These are phyloP conservation scores for Penicillium sp. DNA, from an alignment of 2,329 filamentous ascomycete genomes.

Conservation along the genomic window DNA sequence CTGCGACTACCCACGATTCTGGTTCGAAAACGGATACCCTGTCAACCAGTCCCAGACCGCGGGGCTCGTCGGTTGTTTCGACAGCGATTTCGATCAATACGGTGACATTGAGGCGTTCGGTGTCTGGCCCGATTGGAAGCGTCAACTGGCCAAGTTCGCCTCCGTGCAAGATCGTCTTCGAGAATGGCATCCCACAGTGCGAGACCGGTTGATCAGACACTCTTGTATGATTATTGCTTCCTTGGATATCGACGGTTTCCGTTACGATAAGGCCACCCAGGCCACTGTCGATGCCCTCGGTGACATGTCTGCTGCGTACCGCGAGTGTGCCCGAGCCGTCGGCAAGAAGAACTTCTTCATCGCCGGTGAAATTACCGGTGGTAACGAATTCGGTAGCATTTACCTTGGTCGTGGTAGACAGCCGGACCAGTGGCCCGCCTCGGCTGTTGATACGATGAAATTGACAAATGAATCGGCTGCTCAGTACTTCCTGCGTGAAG, in stretches of 20 bases:
- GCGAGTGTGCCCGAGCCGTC: slow-evolving; percentile 57
- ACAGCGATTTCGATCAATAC: slow-evolving; percentile 67
- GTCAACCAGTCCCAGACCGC: slow-evolving; percentile 51
- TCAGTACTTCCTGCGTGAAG: slow-evolving; percentile 55
- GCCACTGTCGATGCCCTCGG: slow-evolving; percentile 63
- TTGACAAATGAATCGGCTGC: slow-evolving; percentile 49
- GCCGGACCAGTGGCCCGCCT: slow-evolving; percentile 52
- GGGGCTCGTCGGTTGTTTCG: slow-evolving; percentile 57
- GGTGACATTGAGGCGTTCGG: slow-evolving; percentile 66
- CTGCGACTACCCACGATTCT: slow-evolving; percentile 64
- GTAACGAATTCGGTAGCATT: slow-evolving; percentile 61
- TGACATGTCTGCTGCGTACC: slow-evolving; percentile 59
- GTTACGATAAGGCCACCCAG: slow-evolving; percentile 67
- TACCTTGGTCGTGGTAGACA: slow-evolving; percentile 64
- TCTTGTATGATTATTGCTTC: slow-evolving; percentile 64
- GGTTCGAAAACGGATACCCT: slow-evolving; percentile 58
- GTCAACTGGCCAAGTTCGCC: slow-evolving; percentile 66
- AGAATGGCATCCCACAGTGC: slow-evolving; percentile 62
- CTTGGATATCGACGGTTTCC: slow-evolving; percentile 66
- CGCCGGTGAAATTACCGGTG: slow-evolving; percentile 65
- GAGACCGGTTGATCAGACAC: slow-evolving; percentile 61
- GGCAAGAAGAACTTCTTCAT: slow-evolving; percentile 67
- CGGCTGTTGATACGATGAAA: slow-evolving; percentile 50
- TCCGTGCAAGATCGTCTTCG: slow-evolving; percentile 68
- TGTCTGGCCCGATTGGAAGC: slow-evolving; percentile 63